Evolutionary conservation across 2,329 filamentous ascomycete species (phyloP).

Genomic region (Penicillium sp.): DNA sequence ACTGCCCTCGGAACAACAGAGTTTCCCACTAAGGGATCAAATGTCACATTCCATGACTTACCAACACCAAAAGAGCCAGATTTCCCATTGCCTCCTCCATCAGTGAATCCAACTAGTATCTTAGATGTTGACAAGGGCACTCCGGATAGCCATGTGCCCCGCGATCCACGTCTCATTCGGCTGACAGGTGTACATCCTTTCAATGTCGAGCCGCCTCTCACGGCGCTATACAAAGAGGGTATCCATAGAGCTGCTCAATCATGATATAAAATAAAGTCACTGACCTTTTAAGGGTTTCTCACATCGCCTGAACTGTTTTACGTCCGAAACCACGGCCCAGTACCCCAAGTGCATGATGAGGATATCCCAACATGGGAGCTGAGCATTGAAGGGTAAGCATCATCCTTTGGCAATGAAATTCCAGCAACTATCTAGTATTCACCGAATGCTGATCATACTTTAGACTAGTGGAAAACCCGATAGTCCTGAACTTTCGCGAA

Average conservation of each 20-base stretch:
- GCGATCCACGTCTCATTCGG: constrained; percentile 81
- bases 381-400: constrained; percentile 69
- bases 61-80: constrained; percentile 32
- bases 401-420: neutral
- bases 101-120: constrained; percentile 61
- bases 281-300: constrained; percentile 68
- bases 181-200: constrained; percentile 89
- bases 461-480: constrained; percentile 75
- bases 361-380: constrained; percentile 81
- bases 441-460: neutral
- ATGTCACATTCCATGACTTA: constrained; percentile 32
- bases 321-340: constrained; percentile 85
- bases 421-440: neutral
- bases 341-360: constrained; percentile 74
- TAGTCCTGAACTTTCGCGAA: constrained; percentile 72
- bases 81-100: constrained; percentile 72
- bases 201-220: constrained; percentile 85
- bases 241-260: neutral
- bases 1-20: constrained; percentile 14
- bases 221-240: constrained; percentile 70
- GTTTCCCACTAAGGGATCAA: constrained; percentile 23
- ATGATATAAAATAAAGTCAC: neutral
- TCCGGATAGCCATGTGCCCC: constrained; percentile 77
- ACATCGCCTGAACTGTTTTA: constrained; percentile 89
- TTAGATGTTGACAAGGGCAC: constrained; percentile 79